Evolutionary conservation across 768 basidiomycete species (phyloP).

Genomic region (Boletus pseudo-olivaceus): DNA sequence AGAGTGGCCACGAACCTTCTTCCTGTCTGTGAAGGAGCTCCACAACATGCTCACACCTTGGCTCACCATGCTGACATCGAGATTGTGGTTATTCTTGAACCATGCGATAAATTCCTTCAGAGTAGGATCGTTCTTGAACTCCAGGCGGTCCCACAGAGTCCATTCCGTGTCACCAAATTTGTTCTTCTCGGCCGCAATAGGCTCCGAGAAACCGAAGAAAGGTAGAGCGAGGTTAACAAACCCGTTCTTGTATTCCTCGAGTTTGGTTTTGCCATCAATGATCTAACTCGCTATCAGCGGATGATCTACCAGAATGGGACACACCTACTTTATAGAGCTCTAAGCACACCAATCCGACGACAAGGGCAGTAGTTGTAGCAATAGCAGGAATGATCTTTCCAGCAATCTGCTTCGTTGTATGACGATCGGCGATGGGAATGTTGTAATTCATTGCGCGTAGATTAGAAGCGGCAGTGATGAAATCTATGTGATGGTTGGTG

Average conservation of each 20-base stretch:
- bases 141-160: constrained; percentile 98
- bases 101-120: constrained; percentile 78
- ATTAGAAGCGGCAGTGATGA: constrained; percentile 97
- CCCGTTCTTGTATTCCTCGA: constrained; percentile 97
- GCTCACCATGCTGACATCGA: constrained; percentile 93
- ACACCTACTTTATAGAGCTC: constrained; percentile 88
- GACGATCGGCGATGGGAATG: constrained; percentile 81
- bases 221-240: constrained; percentile 97
- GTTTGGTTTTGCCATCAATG: constrained; percentile 90
- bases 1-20: constrained; percentile 60
- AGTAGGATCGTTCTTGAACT: constrained; percentile 86
- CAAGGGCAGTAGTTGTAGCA: constrained; percentile 95
- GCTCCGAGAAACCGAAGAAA: constrained; percentile 99
- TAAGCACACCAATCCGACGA: constrained; percentile 92
- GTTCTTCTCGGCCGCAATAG: constrained; percentile 82
- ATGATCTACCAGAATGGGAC: not conserved
- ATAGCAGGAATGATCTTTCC: constrained; percentile 99
- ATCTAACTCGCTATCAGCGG: constrained; percentile 47
- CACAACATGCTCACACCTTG: constrained; percentile 98
- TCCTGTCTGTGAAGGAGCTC: constrained; percentile 89
- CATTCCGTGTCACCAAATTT: constrained; percentile 89
- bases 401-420: constrained; percentile 95
- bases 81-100: constrained; percentile 81
- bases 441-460: constrained; percentile 93
- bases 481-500: constrained; percentile 96